phyloP scores from a whole-genome alignment of 345 rosid genomes.

The Eucalyptus urophylla region DNA sequence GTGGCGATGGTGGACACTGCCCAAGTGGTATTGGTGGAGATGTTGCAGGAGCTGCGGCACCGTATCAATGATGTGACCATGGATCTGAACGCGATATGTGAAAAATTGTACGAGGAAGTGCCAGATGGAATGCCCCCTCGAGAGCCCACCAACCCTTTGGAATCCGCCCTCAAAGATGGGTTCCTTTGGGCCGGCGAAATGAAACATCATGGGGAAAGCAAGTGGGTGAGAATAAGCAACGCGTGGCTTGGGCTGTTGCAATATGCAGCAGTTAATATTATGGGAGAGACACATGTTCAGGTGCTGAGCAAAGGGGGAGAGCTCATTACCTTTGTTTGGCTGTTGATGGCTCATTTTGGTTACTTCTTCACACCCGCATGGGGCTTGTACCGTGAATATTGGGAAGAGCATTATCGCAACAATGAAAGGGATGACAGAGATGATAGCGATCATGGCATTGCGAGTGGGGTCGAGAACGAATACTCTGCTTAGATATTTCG shows the following conservation, averaged over 20 bases:
- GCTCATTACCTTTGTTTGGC: not conserved
- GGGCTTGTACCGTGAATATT: accelerated
- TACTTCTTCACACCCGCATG: not conserved
- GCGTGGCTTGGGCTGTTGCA: accelerated
- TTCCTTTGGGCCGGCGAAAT: accelerated
- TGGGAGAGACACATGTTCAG: not conserved
- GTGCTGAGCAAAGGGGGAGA: not conserved
- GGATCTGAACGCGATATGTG: no score
- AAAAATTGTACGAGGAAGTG: no score
- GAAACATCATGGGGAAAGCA: accelerated
- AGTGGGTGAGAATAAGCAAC: not conserved
- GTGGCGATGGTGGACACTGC: no score
- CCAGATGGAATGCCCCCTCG: no score
- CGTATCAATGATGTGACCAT: no score
- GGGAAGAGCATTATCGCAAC: not conserved
- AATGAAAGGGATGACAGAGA: accelerated
- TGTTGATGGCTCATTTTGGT: not conserved
- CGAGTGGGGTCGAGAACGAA: accelerated
- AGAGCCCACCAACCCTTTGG: no score
- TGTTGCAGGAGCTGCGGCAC: no score
- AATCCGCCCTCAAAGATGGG: no score
- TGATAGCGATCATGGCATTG: no score
- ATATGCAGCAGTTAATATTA: not conserved
- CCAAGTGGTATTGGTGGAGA: no score
- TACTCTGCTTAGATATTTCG: no score